Conservation (phyloP, 306 rosid species). For the Vachellia collinsii region DNA sequence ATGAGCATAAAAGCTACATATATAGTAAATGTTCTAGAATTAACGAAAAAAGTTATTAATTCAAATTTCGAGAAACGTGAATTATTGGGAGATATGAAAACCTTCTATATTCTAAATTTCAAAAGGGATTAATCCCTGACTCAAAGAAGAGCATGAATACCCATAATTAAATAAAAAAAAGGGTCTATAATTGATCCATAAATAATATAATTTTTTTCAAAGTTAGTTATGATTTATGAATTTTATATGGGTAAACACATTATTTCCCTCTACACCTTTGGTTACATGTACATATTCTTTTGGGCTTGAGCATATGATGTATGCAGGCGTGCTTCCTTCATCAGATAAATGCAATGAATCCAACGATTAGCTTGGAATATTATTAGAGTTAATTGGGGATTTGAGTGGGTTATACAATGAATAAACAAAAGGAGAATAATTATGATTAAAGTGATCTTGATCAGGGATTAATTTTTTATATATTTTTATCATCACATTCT, state of each 20-base stretch:
- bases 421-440: neutral
- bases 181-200: too few relatives aligned
- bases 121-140: too few relatives aligned
- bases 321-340: neutral
- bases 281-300: neutral
- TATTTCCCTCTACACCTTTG: neutral
- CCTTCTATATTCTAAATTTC: too few relatives aligned
- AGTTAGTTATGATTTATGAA: neutral
- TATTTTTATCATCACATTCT: neutral
- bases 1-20: too few relatives aligned
- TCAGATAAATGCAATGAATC: neutral
- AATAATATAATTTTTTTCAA: too few relatives aligned
- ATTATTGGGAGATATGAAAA: too few relatives aligned
- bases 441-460: neutral
- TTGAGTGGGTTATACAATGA: neutral
- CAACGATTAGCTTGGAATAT: neutral
- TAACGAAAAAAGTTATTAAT: too few relatives aligned
- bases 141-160: too few relatives aligned
- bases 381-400: neutral
- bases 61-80: too few relatives aligned
- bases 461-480: neutral
- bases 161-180: too few relatives aligned
- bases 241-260: neutral
- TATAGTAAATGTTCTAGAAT: too few relatives aligned
- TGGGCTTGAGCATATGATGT: neutral